Evolutionary conservation across 2,329 filamentous ascomycete species (phyloP).

Genomic region (Penicillium sp.): DNA sequence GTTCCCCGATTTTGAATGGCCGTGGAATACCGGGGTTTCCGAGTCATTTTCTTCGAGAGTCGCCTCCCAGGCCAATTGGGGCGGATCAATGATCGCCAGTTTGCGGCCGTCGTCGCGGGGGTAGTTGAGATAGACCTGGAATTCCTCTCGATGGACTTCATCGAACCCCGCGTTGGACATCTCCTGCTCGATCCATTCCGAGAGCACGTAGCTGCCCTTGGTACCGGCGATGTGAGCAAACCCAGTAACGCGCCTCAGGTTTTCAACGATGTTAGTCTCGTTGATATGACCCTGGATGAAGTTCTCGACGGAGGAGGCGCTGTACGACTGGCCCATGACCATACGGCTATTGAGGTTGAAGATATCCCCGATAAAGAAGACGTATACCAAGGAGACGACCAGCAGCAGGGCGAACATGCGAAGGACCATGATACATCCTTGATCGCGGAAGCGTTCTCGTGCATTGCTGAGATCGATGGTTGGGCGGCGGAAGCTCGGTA

Average conservation of each 20-base stretch:
- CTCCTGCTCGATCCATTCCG: conserved; percentile 78
- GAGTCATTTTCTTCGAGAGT: conserved; percentile 80
- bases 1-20: conserved; percentile 83
- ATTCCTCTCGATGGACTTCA: conserved; percentile 75
- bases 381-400: conserved; percentile 77
- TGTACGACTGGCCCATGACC: conserved; percentile 71
- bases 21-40: conserved; percentile 83
- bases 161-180: conserved; percentile 77
- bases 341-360: conserved; percentile 71
- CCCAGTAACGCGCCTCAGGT: conserved; percentile 75
- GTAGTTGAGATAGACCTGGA: conserved; percentile 91
- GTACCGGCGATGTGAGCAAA: conserved; percentile 95
- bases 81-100: conserved; percentile 76
- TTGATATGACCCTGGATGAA: conserved; percentile 77
- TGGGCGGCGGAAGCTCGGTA: conserved; percentile 44
- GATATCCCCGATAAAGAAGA: conserved; percentile 83
- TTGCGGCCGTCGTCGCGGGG: conserved; percentile 75
- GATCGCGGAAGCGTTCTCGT: conserved; percentile 46
- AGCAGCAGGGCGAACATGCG: conserved; percentile 75
- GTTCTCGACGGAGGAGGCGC: conserved; percentile 78
- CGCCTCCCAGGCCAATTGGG: conserved; percentile 75
- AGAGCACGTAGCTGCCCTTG: conserved; percentile 85
- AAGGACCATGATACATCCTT: conserved; percentile 69
- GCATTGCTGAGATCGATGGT: conserved; percentile 43
- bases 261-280: conserved; percentile 69